Percentiles rank a stretch among this genome's conserved stretches.
Conservation (phyloP, 352 stramenopile species). For the Globisporangium camurandrum region DNA sequence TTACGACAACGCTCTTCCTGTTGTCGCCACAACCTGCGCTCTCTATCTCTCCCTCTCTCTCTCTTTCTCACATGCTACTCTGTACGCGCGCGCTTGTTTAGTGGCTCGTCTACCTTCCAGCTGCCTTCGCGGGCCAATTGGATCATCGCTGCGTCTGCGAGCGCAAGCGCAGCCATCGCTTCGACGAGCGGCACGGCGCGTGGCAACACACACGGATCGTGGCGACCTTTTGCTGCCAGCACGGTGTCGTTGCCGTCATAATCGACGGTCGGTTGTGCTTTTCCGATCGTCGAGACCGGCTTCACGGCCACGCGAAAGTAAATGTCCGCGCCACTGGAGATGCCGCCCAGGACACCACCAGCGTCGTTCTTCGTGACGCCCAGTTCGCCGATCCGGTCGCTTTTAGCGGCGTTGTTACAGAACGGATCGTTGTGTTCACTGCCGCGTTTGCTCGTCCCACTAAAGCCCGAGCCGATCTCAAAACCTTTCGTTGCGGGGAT, state of each 20-base stretch:
- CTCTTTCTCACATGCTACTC: too few species aligned
- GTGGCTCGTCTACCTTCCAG: constrained; percentile 36
- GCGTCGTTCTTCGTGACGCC: constrained; percentile 83
- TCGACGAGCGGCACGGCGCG: constrained; percentile 97
- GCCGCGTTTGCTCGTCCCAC: constrained; percentile 92
- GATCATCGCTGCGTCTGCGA: constrained; percentile 95
- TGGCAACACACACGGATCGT: constrained; percentile 98
- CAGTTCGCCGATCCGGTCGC: constrained; percentile 42
- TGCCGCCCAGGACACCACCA: constrained; percentile 96
- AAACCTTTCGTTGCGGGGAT: constrained; percentile 99
- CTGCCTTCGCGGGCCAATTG: constrained; percentile 88
- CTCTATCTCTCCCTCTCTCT: too few species aligned
- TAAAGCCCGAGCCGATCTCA: constrained; percentile 95
- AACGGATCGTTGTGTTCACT: constrained; percentile 99
- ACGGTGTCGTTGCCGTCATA: constrained; percentile 94
- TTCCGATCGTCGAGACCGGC: constrained; percentile 97
- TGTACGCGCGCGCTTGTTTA: constrained; percentile 54
- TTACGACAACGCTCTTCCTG: too few species aligned
- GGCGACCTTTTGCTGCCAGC: constrained; percentile 94
- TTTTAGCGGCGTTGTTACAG: too few species aligned
- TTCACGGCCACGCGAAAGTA: constrained; percentile 99
- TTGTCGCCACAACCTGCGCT: too few species aligned
- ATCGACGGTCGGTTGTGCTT: constrained; percentile 91
- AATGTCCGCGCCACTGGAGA: constrained; percentile 97
- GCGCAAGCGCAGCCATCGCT: constrained; percentile 95